These are phyloP conservation scores for Xylariaceae sp. DNA, from an alignment of 2,329 filamentous ascomycete species.

Conservation along the genomic window DNA sequence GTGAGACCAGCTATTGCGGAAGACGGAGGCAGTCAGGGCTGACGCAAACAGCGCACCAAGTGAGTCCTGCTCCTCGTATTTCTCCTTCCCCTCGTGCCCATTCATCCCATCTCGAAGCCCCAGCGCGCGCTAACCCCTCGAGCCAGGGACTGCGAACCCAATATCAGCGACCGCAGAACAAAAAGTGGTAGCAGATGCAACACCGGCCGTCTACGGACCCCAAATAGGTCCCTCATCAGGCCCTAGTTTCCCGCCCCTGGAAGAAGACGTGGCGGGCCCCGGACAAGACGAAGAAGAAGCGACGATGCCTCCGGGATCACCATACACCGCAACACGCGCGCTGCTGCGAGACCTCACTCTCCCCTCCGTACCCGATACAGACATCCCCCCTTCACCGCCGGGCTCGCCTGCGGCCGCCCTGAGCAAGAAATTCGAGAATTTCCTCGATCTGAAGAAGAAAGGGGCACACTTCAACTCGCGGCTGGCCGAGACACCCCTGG, in stretches of 20 bases:
- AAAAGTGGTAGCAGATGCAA: conserved; percentile 14
- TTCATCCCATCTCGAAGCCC: background rate
- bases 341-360: conserved; percentile 67
- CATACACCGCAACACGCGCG: conserved; percentile 60
- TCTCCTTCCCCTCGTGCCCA: background rate
- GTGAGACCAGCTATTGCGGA: conserved; percentile 31
- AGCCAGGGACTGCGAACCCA: conserved; percentile 13
- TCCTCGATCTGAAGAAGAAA: conserved; percentile 70
- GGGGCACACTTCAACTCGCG: conserved; percentile 74
- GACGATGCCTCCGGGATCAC: conserved; percentile 46
- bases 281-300: conserved; percentile 7
- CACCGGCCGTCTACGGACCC: conserved; percentile 27
- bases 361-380: conserved; percentile 63
- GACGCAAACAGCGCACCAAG: conserved; percentile 17
- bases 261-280: conserved; percentile 28
- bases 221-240: conserved; percentile 26
- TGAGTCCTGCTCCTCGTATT: conserved; percentile 17
- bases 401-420: conserved; percentile 48
- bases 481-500: conserved; percentile 58
- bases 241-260: conserved; percentile 29
- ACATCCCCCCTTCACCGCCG: conserved; percentile 69
- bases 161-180: conserved; percentile 1
- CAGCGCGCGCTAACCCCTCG: conserved; percentile 1
- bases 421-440: conserved; percentile 65
- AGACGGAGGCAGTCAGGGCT: conserved; percentile 19